Base-by-base conservation (phyloP, 352 stramenopile species). In the Phytophthora brassicae region DNA sequence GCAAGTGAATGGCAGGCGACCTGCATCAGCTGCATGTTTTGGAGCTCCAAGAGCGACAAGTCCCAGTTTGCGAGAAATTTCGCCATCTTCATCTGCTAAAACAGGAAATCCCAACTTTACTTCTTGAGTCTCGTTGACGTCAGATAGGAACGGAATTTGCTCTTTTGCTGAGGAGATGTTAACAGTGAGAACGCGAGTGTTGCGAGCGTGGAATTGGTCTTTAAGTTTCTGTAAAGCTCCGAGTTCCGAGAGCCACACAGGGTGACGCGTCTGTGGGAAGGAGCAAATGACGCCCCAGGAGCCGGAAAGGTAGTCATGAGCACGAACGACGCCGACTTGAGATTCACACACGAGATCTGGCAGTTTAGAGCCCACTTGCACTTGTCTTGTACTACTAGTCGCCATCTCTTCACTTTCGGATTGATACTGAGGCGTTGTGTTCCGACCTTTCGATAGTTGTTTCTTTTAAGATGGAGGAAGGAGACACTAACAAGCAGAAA, bases 91-190 rank as follows among this genome's bases (percentile, higher is more conserved):
- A 41, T 94, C 85, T 8, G 77, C 79, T 31, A 94, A 29, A 9
- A 94, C 70, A 0, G 85, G 83, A 48, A 94, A 94, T 3, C 72
- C 72, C 31, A 92, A 17, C 48, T 92, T 88, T 47, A 90, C 77
- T 58, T 90, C 80, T 57, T 94, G 81, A 0, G 85, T 94, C 56
- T 91, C 83, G 53, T 91, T 90, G 38, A 94, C 83, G 59, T 92
- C 82, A 11, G 74, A 54, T 6, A 93, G 63, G 60, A 93, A 92
- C 26, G 54, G 45, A 14, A 63, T 69, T 53, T 92, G 83, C 39
- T 72, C 65, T 39, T 45, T 31, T 31, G 70, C 13, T 16, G 55
- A 66, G 8, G 64, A 55, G 17, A 75, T 44, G 28, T 75, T 55
- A 13, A 71, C 64, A 31, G 57, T 81, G 48, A 94, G 39, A 1